A percentile compares a stretch with the other conserved stretches of the same genome.
Evolutionary conservation across 2,329 filamentous ascomycete species (phyloP).

Genomic region (Chaetomium olivaceum): DNA sequence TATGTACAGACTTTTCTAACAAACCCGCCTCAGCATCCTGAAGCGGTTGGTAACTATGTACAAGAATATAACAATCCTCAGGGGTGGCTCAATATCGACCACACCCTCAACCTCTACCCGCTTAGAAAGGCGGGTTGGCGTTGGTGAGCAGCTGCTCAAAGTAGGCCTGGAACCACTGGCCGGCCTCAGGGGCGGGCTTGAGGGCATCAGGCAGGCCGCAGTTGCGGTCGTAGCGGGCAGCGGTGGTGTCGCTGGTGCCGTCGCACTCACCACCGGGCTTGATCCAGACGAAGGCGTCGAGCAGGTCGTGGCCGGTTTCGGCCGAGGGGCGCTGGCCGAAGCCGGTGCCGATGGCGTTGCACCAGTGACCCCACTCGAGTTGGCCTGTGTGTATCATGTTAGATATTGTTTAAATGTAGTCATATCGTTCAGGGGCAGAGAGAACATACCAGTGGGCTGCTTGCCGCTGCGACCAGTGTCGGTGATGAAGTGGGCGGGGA

Average conservation of each 20-base stretch:
- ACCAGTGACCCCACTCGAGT: conserved; percentile 66
- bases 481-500: conserved; percentile 50
- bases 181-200: conserved; percentile 68
- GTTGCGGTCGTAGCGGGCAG: conserved; percentile 54
- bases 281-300: conserved; percentile 70
- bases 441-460: conserved; percentile 53
- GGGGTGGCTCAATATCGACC: background rate
- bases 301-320: conserved; percentile 58
- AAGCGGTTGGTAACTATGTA: conserved; percentile 7
- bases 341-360: conserved; percentile 44
- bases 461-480: conserved; percentile 56
- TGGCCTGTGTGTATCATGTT: conserved; percentile 42
- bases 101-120: background rate
- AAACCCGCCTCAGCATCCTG: background rate
- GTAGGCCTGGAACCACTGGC: conserved; percentile 66
- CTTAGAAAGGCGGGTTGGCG: conserved; percentile 25
- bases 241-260: conserved; percentile 49
- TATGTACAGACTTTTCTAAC: conserved; percentile 1
- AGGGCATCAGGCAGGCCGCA: conserved; percentile 56
- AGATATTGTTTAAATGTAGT: background rate
- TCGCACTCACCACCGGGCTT: conserved; percentile 66
- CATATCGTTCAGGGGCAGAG: background rate
- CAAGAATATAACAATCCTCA: background rate
- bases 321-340: conserved; percentile 60
- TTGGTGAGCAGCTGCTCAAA: conserved; percentile 58